A percentile compares a stretch with the other conserved stretches of the same genome.
Conservation (phyloP, 1,284 basidiomycete species). For the Puccinia sorghi region DNA sequence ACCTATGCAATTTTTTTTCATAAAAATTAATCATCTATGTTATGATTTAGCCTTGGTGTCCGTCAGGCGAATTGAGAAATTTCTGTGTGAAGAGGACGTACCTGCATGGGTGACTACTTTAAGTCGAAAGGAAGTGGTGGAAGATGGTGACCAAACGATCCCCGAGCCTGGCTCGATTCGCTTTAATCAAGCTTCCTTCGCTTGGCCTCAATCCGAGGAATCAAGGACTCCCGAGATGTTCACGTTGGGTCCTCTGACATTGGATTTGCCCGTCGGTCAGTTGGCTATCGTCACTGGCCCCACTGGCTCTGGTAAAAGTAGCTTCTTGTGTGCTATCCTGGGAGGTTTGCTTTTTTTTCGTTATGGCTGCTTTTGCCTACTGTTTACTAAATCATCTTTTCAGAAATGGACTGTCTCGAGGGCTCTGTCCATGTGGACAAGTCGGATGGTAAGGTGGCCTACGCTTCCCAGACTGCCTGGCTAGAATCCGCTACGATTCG, state of each 20-base stretch:
- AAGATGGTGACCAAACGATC: conserved; percentile 2
- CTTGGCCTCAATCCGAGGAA: conserved; percentile 60
- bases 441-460: conserved; percentile 36
- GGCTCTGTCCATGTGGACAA: conserved; percentile 45
- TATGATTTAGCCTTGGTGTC: conserved; percentile 57
- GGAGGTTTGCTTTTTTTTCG: conserved; percentile 24
- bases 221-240: conserved; percentile 16
- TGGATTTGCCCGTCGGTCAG: conserved; percentile 40
- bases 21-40: neutral
- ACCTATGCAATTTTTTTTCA: neutral
- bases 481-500: conserved; percentile 47
- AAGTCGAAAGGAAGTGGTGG: conserved; percentile 9
- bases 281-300: conserved; percentile 45
- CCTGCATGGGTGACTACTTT: conserved; percentile 43
- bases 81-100: conserved; percentile 46
- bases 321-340: conserved; percentile 44
- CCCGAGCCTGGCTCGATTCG: conserved; percentile 27
- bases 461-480: conserved; percentile 46
- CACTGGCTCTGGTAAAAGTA: conserved; percentile 50
- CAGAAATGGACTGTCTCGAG: conserved; percentile 43
- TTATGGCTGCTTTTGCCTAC: neutral
- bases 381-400: neutral
- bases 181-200: conserved; percentile 60
- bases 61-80: conserved; percentile 46
- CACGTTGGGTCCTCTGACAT: conserved; percentile 25